A percentile compares a stretch with the other conserved stretches of the same genome.
Evolutionary conservation across 106 monocot genomes (phyloP).

Genomic region (Amphibolis antarctica): DNA sequence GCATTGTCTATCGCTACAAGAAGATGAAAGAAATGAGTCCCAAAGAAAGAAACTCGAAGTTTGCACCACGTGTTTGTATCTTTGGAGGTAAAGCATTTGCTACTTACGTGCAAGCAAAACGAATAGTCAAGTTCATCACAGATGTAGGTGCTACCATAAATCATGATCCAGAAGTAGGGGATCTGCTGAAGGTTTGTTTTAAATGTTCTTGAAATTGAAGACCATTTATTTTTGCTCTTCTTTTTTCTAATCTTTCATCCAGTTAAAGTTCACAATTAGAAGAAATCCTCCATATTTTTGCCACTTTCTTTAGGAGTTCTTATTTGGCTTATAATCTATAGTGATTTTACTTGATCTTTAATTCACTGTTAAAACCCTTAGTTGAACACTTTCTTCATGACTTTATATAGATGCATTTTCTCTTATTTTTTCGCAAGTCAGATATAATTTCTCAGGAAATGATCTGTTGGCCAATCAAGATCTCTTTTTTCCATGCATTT

Average conservation of each 20-base stretch:
- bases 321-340: no score
- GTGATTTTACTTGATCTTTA: no score
- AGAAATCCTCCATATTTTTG: no score
- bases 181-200: slow-evolving; percentile 69
- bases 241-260: neutral
- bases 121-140: slow-evolving; percentile 97
- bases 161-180: slow-evolving; percentile 86
- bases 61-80: slow-evolving; percentile 87
- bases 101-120: slow-evolving; percentile 91
- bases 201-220: neutral
- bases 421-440: no score
- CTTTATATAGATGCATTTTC: no score
- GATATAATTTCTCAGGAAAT: no score
- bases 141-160: slow-evolving; percentile 94
- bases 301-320: no score
- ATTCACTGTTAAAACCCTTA: no score
- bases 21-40: slow-evolving; percentile 95
- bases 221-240: neutral
- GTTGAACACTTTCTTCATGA: no score
- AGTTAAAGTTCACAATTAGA: no score
- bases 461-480: no score
- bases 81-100: slow-evolving; percentile 99
- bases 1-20: slow-evolving; percentile 93
- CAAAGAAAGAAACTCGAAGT: slow-evolving; percentile 46
- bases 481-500: no score